These are phyloP conservation scores for Liriodendron chinense DNA, from an alignment of 164 flowering plant species.

Conservation along the genomic window DNA sequence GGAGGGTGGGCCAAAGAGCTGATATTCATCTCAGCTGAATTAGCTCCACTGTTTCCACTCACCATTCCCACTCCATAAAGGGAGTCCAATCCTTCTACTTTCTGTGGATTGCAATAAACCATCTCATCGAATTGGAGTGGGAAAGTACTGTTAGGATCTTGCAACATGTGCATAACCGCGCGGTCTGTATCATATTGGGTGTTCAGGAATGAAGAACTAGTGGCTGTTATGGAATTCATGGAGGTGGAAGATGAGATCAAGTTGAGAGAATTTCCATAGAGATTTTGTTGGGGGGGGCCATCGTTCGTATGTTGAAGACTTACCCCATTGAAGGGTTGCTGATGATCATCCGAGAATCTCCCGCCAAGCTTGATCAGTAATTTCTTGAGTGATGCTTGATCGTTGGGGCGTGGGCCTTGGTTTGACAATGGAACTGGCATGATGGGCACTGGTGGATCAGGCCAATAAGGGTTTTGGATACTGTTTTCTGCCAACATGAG, in stretches of 20 bases:
- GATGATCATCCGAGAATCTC: conserved; percentile 35
- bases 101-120: conserved; percentile 23
- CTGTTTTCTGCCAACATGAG: conserved; percentile 13
- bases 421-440: conserved; percentile 4
- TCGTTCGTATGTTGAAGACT: conserved; percentile 22
- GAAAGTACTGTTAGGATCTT: conserved; percentile 21
- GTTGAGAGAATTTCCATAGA: conserved; percentile 15
- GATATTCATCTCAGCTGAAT: conserved; percentile 35
- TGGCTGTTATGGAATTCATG: conserved; percentile 15
- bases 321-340: conserved; percentile 1
- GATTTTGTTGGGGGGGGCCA: conserved; percentile 20
- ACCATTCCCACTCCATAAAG: conserved; percentile 28
- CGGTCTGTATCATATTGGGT: conserved; percentile 14
- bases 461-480: conserved; percentile 27
- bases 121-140: conserved; percentile 22
- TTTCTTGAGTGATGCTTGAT: conserved; percentile 45
- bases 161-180: conserved; percentile 21
- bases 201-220: conserved; percentile 16
- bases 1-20: conserved; percentile 31
- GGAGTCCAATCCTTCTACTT: conserved; percentile 21
- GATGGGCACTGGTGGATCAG: conserved; percentile 19
- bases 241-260: conserved; percentile 18
- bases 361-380: conserved; percentile 58
- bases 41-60: conserved; percentile 26
- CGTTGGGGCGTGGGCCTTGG: conserved; percentile 22